Evolutionary conservation across 108 stramenopile genomes (phyloP).

Genomic region (Cyclotella atomus): DNA sequence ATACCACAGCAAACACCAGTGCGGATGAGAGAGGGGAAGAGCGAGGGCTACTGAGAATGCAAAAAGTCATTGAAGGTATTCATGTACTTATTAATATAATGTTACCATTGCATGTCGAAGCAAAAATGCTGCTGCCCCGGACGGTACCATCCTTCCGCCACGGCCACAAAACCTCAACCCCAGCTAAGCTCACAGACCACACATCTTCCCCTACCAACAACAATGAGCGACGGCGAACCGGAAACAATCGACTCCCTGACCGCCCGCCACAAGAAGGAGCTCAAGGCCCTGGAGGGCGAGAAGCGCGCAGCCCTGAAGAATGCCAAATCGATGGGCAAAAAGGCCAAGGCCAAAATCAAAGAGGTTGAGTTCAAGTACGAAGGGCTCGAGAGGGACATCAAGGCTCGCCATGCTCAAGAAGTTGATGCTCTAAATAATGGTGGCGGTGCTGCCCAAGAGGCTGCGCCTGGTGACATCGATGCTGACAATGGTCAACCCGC

Average conservation of each 20-base stretch:
- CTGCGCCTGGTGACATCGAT: slow-evolving; percentile 11
- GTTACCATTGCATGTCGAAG: too few species aligned
- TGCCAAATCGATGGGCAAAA: slow-evolving; percentile 74
- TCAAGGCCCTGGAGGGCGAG: slow-evolving; percentile 84
- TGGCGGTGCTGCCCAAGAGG: slow-evolving; percentile 10
- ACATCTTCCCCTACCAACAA: too few species aligned
- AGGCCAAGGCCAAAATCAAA: slow-evolving; percentile 73
- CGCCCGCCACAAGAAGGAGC: slow-evolving; percentile 73
- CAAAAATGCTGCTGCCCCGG: too few species aligned
- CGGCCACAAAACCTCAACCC: not conserved
- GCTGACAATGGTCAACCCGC: not conserved
- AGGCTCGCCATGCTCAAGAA: slow-evolving; percentile 47
- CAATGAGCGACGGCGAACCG: not conserved
- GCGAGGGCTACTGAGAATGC: too few species aligned
- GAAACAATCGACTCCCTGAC: slow-evolving; percentile 57
- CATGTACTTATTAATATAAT: too few species aligned
- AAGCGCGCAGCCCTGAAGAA: slow-evolving; percentile 81
- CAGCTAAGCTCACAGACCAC: not conserved
- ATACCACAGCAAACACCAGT: too few species aligned
- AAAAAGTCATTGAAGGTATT: too few species aligned
- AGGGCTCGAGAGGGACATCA: slow-evolving; percentile 46
- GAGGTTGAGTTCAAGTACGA: slow-evolving; percentile 51
- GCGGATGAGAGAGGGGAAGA: too few species aligned
- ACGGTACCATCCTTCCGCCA: too few species aligned
- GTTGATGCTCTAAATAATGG: slow-evolving; percentile 28